These are phyloP conservation scores for Pseudocercospora macadamiae DNA, from an alignment of 2,329 filamentous ascomycete species.

Conservation along the genomic window DNA sequence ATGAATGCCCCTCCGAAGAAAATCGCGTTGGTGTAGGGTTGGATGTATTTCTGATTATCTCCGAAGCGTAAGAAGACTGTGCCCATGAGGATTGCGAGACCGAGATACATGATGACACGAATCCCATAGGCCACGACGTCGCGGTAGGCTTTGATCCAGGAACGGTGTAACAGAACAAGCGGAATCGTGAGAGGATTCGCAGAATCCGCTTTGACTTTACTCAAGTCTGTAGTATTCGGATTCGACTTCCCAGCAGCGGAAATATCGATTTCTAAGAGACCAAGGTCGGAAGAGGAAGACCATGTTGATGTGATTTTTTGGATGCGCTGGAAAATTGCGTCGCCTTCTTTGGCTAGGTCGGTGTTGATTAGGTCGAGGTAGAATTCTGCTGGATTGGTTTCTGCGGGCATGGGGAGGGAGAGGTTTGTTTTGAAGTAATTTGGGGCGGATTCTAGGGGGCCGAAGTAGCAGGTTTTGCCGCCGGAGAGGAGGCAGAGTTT, in stretches of 20 bases:
- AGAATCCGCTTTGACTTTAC: conserved; percentile 28
- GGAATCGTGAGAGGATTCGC: conserved; percentile 57
- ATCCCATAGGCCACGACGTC: conserved; percentile 84
- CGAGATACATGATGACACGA: conserved; percentile 78
- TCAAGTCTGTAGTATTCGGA: conserved; percentile 14
- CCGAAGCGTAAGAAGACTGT: conserved; percentile 79
- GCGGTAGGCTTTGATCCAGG: conserved; percentile 80
- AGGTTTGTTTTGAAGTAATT: conserved; percentile 65
- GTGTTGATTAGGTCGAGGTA: conserved; percentile 76
- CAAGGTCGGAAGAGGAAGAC: conserved; percentile 50
- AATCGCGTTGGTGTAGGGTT: conserved; percentile 80
- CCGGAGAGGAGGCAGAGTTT: conserved; percentile 72
- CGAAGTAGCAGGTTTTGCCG: conserved; percentile 74
- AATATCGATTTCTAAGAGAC: conserved; percentile 34
- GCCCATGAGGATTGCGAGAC: conserved; percentile 81
- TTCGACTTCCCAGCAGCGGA: too few species aligned
- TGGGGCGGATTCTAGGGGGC: conserved; percentile 60
- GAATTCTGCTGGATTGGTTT: conserved; percentile 79
- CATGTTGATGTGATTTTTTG: conserved; percentile 59
- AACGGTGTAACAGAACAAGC: conserved; percentile 70
- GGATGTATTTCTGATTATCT: conserved; percentile 70
- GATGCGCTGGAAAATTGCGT: conserved; percentile 53
- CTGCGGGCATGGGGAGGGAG: conserved; percentile 66
- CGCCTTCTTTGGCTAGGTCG: conserved; percentile 65
- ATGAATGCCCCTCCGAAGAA: conserved; percentile 53